These are phyloP conservation scores for Starmerella apicola DNA, from an alignment of 805 yeast species.

Conservation along the genomic window DNA sequence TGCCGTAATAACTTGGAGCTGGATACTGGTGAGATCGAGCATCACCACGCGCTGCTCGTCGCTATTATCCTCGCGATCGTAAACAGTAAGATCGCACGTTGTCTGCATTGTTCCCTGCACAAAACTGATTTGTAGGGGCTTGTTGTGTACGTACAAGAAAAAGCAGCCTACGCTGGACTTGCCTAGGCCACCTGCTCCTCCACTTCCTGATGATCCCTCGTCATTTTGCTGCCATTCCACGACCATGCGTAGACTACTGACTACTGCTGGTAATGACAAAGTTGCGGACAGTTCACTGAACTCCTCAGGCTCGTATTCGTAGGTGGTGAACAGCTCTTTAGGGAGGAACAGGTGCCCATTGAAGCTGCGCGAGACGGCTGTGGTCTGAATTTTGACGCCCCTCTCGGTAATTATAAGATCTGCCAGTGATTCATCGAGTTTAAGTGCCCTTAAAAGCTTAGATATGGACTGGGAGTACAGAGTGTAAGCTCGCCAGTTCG, in stretches of 20 bases:
- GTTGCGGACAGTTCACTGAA: slow-evolving; percentile 1
- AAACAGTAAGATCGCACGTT: slow-evolving; percentile 44
- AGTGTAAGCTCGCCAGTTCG: slow-evolving; percentile 16
- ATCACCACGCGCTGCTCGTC: slow-evolving; percentile 27
- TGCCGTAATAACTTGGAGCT: slow-evolving; percentile 41
- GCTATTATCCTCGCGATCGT: slow-evolving; percentile 21
- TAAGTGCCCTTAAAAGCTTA: slow-evolving; percentile 12
- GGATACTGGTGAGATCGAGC: slow-evolving; percentile 34
- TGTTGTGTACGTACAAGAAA: slow-evolving; percentile 41
- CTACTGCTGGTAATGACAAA: slow-evolving; percentile 15
- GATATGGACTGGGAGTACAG: slow-evolving; percentile 14
- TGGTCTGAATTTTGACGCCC: slow-evolving; percentile 12
- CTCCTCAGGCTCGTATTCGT: slow-evolving; percentile 4
- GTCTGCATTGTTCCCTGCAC: slow-evolving; percentile 33
- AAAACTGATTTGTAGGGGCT: slow-evolving; percentile 23
- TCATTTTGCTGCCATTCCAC: slow-evolving; percentile 33
- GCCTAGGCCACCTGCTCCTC: neutral
- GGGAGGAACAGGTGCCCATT: slow-evolving; percentile 16
- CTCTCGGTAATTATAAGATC: slow-evolving; percentile 3
- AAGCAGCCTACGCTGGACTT: slow-evolving; percentile 27
- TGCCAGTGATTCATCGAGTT: slow-evolving; percentile 6
- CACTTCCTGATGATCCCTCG: neutral
- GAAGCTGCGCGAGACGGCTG: slow-evolving; percentile 14
- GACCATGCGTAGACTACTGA: slow-evolving; percentile 18
- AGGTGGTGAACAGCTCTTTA: slow-evolving; percentile 16